Evolutionary conservation across 2,329 filamentous ascomycete species (phyloP), one percentile per base, ranked within the genome.

Genomic region (Tolypocladium paradoxum): DNA sequence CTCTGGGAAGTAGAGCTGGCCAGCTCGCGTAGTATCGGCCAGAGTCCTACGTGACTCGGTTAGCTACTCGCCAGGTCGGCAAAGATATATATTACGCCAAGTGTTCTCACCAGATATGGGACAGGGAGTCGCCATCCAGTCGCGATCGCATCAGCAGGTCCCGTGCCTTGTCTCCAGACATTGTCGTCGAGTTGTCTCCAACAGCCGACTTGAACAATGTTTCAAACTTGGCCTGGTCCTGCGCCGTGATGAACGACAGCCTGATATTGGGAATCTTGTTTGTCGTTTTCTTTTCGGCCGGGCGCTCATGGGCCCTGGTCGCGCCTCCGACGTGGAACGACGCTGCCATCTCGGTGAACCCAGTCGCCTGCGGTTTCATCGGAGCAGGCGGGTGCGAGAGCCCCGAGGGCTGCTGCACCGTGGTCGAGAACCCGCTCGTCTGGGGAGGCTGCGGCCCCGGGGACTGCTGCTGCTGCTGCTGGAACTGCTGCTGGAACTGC

Each of bases 211-310:
- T 96, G 77, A 99, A 99, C 43, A 99, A 74, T 54, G 93, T 93
- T 75, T 99, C 93, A 63, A 99, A 99, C 73, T 96, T 96, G 64
- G 89, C 82, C 71, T 99, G 93, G 66, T 99, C 93, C 64, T 87
- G 83, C 29, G 89, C 91, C 3, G 92, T 96, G 65, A 99, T 96
- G 69, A 99, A 99, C 3, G 91, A 96, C 56, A 99, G 74, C 49
- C 93, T 82, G 59, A 97, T 95, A 67, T 88, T 97, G 31, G 93
- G 93, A 53, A 99, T 96, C 73, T 87, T 93, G 61, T 81, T 84
- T 14, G 76, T 68, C 62, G 82, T 83, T 53, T 74, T 69, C 62
- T 81, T 83, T 54, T 74, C 70, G 8, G 74, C 67, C 55, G 74
- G 67, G 57, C 73, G 70, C 29, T 73, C 72, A 58, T 72, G 69